Conservation (phyloP, 352 stramenopile species). For the Blastocystis sp. region DNA sequence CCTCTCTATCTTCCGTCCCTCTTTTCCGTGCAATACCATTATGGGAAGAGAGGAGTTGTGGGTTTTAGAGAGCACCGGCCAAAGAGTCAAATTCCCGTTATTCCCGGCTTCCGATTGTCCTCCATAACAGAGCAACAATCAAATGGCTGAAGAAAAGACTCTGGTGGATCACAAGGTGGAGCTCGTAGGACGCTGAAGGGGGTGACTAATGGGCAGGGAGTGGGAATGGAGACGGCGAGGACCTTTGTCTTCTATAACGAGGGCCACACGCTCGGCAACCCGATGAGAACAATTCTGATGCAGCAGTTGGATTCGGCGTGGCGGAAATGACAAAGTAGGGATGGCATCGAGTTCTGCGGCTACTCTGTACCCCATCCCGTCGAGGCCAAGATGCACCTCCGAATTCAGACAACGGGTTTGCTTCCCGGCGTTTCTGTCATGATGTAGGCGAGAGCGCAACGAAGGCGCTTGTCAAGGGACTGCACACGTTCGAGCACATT, state of each 20-base stretch:
- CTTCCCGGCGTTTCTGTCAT: neutral
- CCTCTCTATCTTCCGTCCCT: neutral
- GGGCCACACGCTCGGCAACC: constrained; percentile 62
- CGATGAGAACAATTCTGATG: constrained; percentile 68
- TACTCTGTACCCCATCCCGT: constrained; percentile 69
- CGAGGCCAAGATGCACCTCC: constrained; percentile 69
- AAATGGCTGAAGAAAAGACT: constrained; percentile 68
- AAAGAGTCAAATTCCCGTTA: neutral
- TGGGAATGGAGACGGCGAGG: constrained; percentile 33
- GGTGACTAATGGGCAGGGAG: constrained; percentile 24
- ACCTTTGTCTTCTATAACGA: constrained; percentile 70
- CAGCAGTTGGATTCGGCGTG: constrained; percentile 18
- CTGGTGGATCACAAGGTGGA: constrained; percentile 62
- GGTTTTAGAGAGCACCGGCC: too few species aligned
- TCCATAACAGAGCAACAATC: neutral
- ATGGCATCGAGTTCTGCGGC: constrained; percentile 67
- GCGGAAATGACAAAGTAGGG: neutral
- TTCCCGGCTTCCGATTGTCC: neutral
- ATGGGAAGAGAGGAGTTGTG: neutral
- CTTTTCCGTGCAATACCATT: neutral
- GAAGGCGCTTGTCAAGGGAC: constrained; percentile 42
- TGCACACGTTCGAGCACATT: constrained; percentile 51
- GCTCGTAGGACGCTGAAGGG: neutral
- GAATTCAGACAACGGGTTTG: constrained; percentile 62
- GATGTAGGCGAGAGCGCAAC: constrained; percentile 59